A percentile compares a stretch with the other conserved stretches of the same genome.
Conservation (phyloP, 257 asterid genomes). For the Echium plantagineum region DNA sequence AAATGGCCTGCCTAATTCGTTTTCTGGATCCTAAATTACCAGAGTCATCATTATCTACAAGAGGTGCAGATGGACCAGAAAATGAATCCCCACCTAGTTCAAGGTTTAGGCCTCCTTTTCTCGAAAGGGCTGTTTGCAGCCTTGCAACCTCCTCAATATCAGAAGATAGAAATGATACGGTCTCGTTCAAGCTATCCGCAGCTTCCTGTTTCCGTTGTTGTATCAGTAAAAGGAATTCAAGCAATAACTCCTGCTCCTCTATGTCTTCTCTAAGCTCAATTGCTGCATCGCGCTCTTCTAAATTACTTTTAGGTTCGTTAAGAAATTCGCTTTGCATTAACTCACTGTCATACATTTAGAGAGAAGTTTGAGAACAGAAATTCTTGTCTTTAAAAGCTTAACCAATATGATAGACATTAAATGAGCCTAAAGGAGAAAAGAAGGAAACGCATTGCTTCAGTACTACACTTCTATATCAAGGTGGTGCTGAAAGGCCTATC, state of each 20-base stretch:
- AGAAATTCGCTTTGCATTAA: slow-evolving; percentile 84
- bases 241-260: slow-evolving; percentile 78
- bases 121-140: slow-evolving; percentile 40
- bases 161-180: slow-evolving; percentile 51
- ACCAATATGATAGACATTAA: not conserved
- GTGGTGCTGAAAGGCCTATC: not conserved
- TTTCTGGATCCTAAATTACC: slow-evolving; percentile 59
- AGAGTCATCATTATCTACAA: slow-evolving; percentile 44
- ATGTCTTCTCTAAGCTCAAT: slow-evolving; percentile 68
- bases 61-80: slow-evolving; percentile 20
- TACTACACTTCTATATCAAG: not conserved
- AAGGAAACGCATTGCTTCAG: not conserved
- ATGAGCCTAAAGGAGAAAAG: not conserved
- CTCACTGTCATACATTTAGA: slow-evolving; percentile 36
- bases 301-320: slow-evolving; percentile 58
- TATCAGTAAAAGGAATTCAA: slow-evolving; percentile 64
- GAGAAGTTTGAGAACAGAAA: slow-evolving; percentile 12
- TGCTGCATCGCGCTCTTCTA: slow-evolving; percentile 80
- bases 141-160: slow-evolving; percentile 72
- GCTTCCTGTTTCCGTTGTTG: slow-evolving; percentile 77
- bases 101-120: slow-evolving; percentile 33
- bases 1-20: slow-evolving; percentile 44
- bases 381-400: not conserved
- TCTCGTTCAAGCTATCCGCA: slow-evolving; percentile 49
- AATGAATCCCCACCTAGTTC: slow-evolving; percentile 28